Conservation (phyloP, 2,329 filamentous ascomycete species). For the Colletotrichum cordylinicola region DNA sequence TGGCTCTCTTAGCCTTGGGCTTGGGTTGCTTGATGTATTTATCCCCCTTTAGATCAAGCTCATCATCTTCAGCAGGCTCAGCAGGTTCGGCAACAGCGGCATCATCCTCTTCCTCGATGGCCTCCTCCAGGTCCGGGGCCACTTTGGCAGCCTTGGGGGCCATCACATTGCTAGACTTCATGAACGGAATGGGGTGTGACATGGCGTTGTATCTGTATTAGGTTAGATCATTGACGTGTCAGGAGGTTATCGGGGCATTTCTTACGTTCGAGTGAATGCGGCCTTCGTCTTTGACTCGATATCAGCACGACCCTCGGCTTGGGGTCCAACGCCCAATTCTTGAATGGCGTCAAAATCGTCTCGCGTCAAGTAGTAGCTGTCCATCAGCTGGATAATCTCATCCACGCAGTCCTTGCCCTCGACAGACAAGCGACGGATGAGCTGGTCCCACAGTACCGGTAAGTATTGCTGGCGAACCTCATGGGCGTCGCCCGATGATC, state of each 20-base stretch:
- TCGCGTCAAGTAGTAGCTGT: slow-evolving; percentile 92
- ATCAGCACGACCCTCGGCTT: slow-evolving; percentile 76
- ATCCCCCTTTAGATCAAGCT: slow-evolving; percentile 88
- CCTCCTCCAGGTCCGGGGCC: slow-evolving; percentile 93
- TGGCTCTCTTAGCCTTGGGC: slow-evolving; percentile 56
- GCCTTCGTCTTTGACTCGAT: slow-evolving; percentile 88
- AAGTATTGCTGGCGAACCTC: slow-evolving; percentile 96
- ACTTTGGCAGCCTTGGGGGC: slow-evolving; percentile 78
- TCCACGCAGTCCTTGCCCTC: slow-evolving; percentile 84
- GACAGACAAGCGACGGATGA: slow-evolving; percentile 74
- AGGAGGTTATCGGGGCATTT: slow-evolving; percentile 26
- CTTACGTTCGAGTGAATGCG: slow-evolving; percentile 86
- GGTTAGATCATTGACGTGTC: not conserved
- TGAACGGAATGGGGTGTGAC: slow-evolving; percentile 91
- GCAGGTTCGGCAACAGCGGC: slow-evolving; percentile 64
- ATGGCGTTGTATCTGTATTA: slow-evolving; percentile 77
- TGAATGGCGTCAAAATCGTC: slow-evolving; percentile 94
- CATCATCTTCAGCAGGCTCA: slow-evolving; percentile 74
- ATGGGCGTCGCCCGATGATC: slow-evolving; percentile 87
- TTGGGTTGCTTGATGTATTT: slow-evolving; percentile 96
- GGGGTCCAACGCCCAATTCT: slow-evolving; percentile 87
- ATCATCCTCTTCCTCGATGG: slow-evolving; percentile 89
- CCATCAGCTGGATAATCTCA: slow-evolving; percentile 93
- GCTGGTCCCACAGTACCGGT: slow-evolving; percentile 82
- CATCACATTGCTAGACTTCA: slow-evolving; percentile 83